Base-by-base conservation (phyloP, 2,329 filamentous ascomycete genomes). In the Alternaria brassicae region DNA sequence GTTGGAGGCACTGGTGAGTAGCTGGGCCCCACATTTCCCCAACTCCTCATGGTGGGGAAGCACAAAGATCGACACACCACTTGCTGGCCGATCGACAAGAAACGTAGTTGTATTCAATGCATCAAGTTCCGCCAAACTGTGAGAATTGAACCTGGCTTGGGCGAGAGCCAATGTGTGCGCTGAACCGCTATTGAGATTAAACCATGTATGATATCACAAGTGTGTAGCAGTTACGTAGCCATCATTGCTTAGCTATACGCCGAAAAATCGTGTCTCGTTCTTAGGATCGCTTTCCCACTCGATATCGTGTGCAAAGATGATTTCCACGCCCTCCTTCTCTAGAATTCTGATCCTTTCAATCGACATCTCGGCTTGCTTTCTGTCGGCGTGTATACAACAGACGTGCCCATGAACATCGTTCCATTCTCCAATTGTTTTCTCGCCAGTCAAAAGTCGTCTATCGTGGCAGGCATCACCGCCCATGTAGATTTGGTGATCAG, bases 381-480 rank as follows among this genome's bases (percentile, higher is more conserved):
- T 80, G 64, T 86, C 78, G 2, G 81, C 77, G 71, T 87, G 84
- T 41, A 86, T 84, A 63, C 84, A 85, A 37, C 82, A 77, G 21
- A 74, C 58, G 12, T 78, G 76, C 0, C 83, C 83, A 15, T 77
- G 71, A 1, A 73, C 75, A 62, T 84, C 81, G 21, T 79, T 73
- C 77, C 83, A 86, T 44, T 81, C 76, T 2, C 83, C 85, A 44
- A 87, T 83, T 2, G 75, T 78, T 59, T 80, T 84, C 62, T 86
- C 83, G 0, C 83, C 83, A 0, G 78, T 81, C 63, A 87, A 63
- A 2, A 87, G 73, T 27, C 84, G 72, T 0, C 75, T 72, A 62
- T 87, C 83, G 62, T 87, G 85, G 58, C 82, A 87, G 17, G 82
- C 80, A 70, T 87, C 85, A 3, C 84, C 85, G 8, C 78, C 82